Evolutionary conservation across 2,329 filamentous ascomycete genomes (phyloP).

Genomic region (Cercospora brassicicola): DNA sequence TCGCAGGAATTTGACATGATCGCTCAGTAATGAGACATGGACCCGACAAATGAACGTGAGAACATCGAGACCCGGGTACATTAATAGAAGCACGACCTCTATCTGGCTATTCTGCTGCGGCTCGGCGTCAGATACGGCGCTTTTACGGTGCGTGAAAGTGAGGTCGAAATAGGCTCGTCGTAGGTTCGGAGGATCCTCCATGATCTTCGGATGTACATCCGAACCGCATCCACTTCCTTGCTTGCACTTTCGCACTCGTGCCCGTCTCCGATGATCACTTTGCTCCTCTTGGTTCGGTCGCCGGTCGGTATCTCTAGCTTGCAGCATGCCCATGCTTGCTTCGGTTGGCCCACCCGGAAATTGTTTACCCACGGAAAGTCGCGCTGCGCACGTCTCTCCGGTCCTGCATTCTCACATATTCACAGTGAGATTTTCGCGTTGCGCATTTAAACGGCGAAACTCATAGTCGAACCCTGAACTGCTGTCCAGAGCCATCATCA

Average conservation of each 20-base stretch:
- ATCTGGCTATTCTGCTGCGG: not conserved
- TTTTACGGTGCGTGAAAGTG: not conserved
- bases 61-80: not conserved
- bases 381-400: not conserved
- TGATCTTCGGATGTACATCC: not conserved
- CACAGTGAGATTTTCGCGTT: not conserved
- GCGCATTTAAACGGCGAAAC: too few species aligned
- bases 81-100: not conserved
- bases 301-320: not conserved
- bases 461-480: too few species aligned
- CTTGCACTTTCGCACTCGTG: not conserved
- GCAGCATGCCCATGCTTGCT: not conserved
- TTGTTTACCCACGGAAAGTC: not conserved
- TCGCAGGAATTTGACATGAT: not conserved
- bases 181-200: not conserved
- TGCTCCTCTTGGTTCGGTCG: not conserved
- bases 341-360: not conserved
- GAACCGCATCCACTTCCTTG: not conserved
- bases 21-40: not conserved
- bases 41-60: not conserved
- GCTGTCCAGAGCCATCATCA: not conserved
- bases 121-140: not conserved
- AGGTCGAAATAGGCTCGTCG: constrained; percentile 2
- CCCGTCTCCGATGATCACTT: not conserved
- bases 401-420: not conserved